A percentile compares a stretch with the other conserved stretches of the same genome.
Conservation (phyloP, 2,329 filamentous ascomycete species). For the Hirsutella rhossiliensis region DNA sequence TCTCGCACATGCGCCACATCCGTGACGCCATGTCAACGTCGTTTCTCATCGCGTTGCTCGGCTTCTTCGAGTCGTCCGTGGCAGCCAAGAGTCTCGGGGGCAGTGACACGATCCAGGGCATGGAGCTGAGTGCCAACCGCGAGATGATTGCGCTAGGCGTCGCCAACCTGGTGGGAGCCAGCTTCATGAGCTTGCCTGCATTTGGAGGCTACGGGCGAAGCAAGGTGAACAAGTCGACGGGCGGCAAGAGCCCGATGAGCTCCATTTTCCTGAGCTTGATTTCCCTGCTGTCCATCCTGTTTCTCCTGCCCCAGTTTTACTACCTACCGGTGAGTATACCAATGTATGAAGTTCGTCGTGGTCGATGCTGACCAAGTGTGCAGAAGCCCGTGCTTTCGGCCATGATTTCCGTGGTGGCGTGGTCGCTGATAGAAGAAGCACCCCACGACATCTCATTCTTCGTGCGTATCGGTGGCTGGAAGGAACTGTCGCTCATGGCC, state of each 20-base stretch:
- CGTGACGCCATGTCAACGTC: conserved; percentile 80
- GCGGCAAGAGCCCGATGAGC: conserved; percentile 86
- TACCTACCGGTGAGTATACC: conserved; percentile 68
- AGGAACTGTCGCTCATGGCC: conserved; percentile 75
- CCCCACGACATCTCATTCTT: conserved; percentile 91
- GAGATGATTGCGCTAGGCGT: conserved; percentile 86
- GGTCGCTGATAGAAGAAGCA: conserved; percentile 87
- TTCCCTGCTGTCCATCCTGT: conserved; percentile 68
- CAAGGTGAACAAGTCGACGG: conserved; percentile 88
- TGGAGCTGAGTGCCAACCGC: conserved; percentile 79
- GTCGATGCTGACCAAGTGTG: not conserved
- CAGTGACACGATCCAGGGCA: conserved; percentile 58
- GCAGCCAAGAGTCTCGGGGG: conserved; percentile 82
- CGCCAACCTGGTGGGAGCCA: conserved; percentile 81
- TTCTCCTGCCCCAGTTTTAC: conserved; percentile 83
- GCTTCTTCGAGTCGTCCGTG: conserved; percentile 97
- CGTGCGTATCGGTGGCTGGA: conserved; percentile 70
- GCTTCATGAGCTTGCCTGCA: conserved; percentile 84
- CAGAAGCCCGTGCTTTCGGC: conserved; percentile 87
- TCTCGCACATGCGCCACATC: conserved; percentile 67
- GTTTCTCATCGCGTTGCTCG: conserved; percentile 85
- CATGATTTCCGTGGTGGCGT: conserved; percentile 93
- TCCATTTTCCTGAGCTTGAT: conserved; percentile 78
- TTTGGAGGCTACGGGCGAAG: conserved; percentile 95
- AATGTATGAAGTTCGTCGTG: not conserved